Evolutionary conservation across 371 early-diverging fungal species (phyloP), one percentile per base, ranked within the genome.

Genomic region (Mucor velutinosus): DNA sequence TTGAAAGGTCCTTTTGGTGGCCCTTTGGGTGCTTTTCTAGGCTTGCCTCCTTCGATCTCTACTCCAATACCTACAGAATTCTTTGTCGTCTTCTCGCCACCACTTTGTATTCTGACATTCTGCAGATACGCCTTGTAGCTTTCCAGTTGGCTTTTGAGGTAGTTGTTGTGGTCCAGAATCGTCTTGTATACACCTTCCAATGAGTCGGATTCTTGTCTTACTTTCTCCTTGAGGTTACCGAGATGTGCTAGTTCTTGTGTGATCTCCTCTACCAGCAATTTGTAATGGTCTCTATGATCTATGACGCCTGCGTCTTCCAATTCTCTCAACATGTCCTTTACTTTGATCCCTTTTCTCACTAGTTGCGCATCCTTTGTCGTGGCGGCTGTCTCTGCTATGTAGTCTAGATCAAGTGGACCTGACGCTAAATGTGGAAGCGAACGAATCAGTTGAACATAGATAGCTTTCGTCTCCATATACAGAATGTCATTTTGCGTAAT

Each of bases 91-190:
- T 76, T 80, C 35, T 76, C 84, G 8, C 86, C 86, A n/a, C 88
- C 86, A 45, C 89, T 85, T 73, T 96, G 94, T 57, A 93, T 89
- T 37, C 98, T 90, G 15, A 97, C 97, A 69, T 97, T 97, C 74
- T 95, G 93, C 57, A 97, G 78, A 70, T 97, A 97, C 1, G 94
- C 95, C 81, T 95, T 94, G 84, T 97, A 97, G 8, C 91, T 89
- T 64, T 97, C 97, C 43, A 97, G 77, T 81, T 97, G 98, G 45
- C 90, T 86, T 33, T 89, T 75, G 30, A 96, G 79, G 67, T 94
- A 97, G 64, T 94, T 92, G 83, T 97, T 97, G 79, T 97, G 97
- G 68, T 95, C 96, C 41, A 92, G 79, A 64, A 97, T 97, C 7
- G 97, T 93, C 73, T 94, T 90, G 86, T 90, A 95, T 5, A 97